A percentile compares a stretch with the other conserved stretches of the same genome.
These are phyloP conservation scores for Brachypodium distachyon DNA, from an alignment of 202 grass and related monocot genomes.

Conservation along the genomic window DNA sequence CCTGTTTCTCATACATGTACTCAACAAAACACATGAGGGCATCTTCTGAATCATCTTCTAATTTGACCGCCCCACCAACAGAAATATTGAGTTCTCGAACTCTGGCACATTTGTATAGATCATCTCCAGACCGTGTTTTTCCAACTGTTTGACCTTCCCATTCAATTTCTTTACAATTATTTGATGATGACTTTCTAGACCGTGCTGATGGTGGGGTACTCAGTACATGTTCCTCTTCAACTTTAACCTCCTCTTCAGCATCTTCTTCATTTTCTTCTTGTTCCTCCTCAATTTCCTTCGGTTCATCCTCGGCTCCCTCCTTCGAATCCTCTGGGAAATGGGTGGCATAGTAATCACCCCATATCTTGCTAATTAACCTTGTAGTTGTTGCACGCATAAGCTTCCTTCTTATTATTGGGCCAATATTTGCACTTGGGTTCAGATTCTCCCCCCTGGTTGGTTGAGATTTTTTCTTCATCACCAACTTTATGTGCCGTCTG, in stretches of 20 bases:
- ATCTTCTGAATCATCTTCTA: constrained; percentile 44
- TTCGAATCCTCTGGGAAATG: constrained; percentile 58
- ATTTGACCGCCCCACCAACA: constrained; percentile 27
- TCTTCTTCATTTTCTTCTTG: constrained; percentile 59
- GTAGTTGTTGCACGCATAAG: constrained; percentile 77
- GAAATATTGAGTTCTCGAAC: constrained; percentile 25
- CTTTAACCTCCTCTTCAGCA: constrained; percentile 25
- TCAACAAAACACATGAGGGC: constrained; percentile 44
- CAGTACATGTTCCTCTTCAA: not conserved
- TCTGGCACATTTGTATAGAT: constrained; percentile 30
- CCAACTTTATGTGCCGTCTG: constrained; percentile 57
- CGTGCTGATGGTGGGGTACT: constrained; percentile 9
- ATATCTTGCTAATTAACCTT: constrained; percentile 55
- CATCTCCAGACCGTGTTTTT: constrained; percentile 41
- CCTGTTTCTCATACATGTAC: constrained; percentile 56
- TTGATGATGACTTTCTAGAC: constrained; percentile 1
- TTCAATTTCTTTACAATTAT: constrained; percentile 9
- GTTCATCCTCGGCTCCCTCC: constrained; percentile 23
- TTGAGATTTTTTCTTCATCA: constrained; percentile 49
- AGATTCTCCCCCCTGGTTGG: constrained; percentile 38
- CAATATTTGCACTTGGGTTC: constrained; percentile 60
- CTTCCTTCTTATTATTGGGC: constrained; percentile 35
- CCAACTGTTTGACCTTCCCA: constrained; percentile 43
- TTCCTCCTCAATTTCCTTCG: constrained; percentile 41
- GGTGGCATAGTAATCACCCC: constrained; percentile 56